Conservation (phyloP, 2,329 filamentous ascomycete genomes). For the Calonectria hongkongensis region DNA sequence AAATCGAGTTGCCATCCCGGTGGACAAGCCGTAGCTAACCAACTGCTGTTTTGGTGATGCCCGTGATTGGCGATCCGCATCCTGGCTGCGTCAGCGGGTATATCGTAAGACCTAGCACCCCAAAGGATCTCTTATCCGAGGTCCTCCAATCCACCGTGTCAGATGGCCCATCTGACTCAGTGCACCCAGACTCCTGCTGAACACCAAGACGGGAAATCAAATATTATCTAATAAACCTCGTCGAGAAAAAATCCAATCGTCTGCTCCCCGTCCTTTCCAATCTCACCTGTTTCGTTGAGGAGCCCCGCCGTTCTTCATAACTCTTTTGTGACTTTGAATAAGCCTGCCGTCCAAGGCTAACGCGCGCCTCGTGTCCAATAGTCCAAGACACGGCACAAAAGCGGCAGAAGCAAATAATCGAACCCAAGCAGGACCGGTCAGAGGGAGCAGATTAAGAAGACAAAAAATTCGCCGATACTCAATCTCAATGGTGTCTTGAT, state of each 20-base stretch:
- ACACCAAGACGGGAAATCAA: not conserved
- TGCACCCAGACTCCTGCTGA: not conserved
- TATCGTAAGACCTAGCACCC: constrained; percentile 21
- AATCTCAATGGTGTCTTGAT: not conserved
- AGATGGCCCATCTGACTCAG: constrained; percentile 16
- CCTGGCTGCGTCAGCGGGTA: constrained; percentile 25
- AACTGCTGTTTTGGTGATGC: constrained; percentile 8
- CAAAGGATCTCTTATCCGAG: constrained; percentile 12
- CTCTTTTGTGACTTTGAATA: constrained; percentile 3
- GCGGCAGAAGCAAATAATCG: constrained; percentile 8
- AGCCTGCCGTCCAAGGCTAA: not conserved
- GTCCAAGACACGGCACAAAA: constrained; percentile 6
- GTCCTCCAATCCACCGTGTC: constrained; percentile 1
- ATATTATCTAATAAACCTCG: not conserved
- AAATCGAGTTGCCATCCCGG: constrained; percentile 15
- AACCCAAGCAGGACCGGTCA: not conserved
- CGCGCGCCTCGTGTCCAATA: not conserved
- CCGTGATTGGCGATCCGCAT: constrained; percentile 26
- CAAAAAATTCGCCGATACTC: not conserved
- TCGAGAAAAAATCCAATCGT: not conserved
- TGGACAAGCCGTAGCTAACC: not conserved
- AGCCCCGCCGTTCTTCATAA: constrained; percentile 6
- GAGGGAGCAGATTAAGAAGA: not conserved
- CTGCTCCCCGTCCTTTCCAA: not conserved
- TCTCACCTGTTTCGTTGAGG: not conserved